Percentiles rank a stretch among this genome's conserved stretches.
Conservation (phyloP, 2,329 filamentous ascomycete species). For the Sporothrix brasiliensis region DNA sequence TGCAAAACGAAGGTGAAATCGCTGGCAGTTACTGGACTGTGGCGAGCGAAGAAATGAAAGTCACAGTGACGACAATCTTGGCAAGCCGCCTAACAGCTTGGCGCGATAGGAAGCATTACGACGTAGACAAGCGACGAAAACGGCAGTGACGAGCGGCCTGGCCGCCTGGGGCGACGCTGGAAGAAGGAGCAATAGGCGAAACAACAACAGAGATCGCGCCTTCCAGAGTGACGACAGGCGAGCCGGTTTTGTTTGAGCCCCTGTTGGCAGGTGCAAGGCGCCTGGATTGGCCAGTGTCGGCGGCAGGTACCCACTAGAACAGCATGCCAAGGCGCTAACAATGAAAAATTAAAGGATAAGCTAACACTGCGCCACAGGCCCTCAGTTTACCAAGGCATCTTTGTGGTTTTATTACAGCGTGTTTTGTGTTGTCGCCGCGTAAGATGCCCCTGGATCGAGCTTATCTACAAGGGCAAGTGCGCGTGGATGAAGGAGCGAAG, state of each 20-base stretch:
- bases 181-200: background rate
- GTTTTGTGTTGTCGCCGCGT: constrained; percentile 10
- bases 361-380: constrained; percentile 17
- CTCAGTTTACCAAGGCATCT: background rate
- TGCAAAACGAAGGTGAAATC: background rate
- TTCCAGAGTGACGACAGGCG: constrained; percentile 2
- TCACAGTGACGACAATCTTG: background rate
- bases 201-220: background rate
- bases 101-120: background rate
- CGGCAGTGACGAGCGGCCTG: constrained; percentile 9
- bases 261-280: no score
- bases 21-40: background rate
- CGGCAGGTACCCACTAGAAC: background rate
- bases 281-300: no score
- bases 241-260: no score
- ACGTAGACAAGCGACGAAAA: constrained; percentile 9
- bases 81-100: constrained; percentile 20
- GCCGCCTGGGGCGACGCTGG: background rate
- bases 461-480: constrained; percentile 5
- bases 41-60: constrained; percentile 9
- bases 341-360: background rate
- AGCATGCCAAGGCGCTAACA: constrained; percentile 28
- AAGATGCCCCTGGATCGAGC: constrained; percentile 8
- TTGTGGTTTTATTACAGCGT: background rate
- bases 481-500: background rate